Percentiles rank a stretch among this genome's conserved stretches.
These are phyloP conservation scores for Sporobolomyces pararoseus DNA, from an alignment of 768 basidiomycete species.

Conservation along the genomic window DNA sequence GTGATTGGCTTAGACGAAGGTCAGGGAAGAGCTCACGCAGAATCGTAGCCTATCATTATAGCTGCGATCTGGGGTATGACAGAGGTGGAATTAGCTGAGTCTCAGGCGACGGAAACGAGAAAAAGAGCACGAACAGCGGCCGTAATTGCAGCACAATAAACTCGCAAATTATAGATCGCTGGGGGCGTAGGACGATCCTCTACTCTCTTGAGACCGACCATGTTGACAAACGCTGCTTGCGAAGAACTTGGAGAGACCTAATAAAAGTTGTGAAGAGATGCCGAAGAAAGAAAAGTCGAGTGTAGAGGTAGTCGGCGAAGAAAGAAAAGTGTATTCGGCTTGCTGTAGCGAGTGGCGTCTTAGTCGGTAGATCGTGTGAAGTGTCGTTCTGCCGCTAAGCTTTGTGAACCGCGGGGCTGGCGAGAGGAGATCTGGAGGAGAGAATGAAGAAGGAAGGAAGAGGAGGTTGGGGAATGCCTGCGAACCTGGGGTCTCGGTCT, in stretches of 20 bases:
- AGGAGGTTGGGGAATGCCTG: not conserved
- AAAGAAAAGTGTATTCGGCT: too few relatives aligned
- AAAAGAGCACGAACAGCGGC: constrained; percentile 12
- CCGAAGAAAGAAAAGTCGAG: too few relatives aligned
- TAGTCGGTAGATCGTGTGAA: too few relatives aligned
- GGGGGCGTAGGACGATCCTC: constrained; percentile 32
- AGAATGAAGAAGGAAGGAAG: not conserved
- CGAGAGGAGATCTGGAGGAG: too few relatives aligned
- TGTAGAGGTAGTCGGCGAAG: too few relatives aligned
- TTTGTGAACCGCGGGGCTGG: too few relatives aligned
- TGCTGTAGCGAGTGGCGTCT: too few relatives aligned
- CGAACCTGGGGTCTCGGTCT: not conserved
- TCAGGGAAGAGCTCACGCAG: constrained; percentile 1
- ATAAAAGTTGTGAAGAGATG: not conserved
- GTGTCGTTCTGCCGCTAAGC: too few relatives aligned
- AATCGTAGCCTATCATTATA: constrained; percentile 38
- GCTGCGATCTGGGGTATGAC: constrained; percentile 26
- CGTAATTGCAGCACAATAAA: constrained; percentile 24
- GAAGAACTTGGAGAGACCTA: not conserved
- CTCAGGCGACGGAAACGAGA: not conserved
- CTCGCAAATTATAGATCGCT: constrained; percentile 20
- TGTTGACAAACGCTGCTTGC: not conserved
- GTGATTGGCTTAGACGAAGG: too few relatives aligned
- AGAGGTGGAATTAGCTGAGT: not conserved
- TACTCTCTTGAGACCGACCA: constrained; percentile 14